Percentiles rank a stretch among this genome's conserved stretches.
phyloP scores from a whole-genome alignment of 2,329 filamentous ascomycete genomes.

The Cladosporium halotolerans region DNA sequence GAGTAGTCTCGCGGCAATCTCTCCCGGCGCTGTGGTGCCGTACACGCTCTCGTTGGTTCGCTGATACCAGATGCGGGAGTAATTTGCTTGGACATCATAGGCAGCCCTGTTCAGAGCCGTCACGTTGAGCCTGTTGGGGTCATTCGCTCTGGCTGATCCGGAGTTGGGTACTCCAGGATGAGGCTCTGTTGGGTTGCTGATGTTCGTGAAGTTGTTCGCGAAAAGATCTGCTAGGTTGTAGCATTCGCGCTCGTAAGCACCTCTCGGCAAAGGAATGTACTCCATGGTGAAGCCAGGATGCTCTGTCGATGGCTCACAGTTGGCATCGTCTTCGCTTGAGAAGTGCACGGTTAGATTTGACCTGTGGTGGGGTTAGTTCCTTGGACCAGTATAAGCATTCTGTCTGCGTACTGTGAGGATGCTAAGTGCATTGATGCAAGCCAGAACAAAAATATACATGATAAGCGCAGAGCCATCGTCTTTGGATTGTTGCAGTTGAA shows the following conservation, averaged over 20 bases:
- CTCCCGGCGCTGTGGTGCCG: neutral
- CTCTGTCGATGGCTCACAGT: neutral
- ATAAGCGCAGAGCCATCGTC: too few species aligned
- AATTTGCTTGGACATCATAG: neutral
- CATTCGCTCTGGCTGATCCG: neutral
- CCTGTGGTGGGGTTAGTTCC: neutral
- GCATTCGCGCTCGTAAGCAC: neutral
- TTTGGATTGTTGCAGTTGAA: too few species aligned
- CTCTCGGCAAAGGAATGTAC: neutral
- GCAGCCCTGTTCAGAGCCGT: neutral
- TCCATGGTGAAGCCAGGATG: neutral
- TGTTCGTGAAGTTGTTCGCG: neutral
- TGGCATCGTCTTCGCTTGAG: neutral
- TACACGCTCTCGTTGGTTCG: neutral
- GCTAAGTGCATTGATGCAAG: neutral
- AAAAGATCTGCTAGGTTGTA: neutral
- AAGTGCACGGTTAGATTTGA: neutral
- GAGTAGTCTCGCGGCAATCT: slow-evolving; percentile 1
- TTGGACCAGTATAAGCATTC: neutral
- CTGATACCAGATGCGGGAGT: slow-evolving; percentile 5
- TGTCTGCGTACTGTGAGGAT: neutral
- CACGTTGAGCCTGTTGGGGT: neutral
- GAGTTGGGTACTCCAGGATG: neutral
- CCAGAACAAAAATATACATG: too few species aligned
- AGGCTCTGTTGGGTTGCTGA: neutral